Evolutionary conservation across 2,329 filamentous ascomycete species (phyloP).

Genomic region (Hortaea werneckii): DNA sequence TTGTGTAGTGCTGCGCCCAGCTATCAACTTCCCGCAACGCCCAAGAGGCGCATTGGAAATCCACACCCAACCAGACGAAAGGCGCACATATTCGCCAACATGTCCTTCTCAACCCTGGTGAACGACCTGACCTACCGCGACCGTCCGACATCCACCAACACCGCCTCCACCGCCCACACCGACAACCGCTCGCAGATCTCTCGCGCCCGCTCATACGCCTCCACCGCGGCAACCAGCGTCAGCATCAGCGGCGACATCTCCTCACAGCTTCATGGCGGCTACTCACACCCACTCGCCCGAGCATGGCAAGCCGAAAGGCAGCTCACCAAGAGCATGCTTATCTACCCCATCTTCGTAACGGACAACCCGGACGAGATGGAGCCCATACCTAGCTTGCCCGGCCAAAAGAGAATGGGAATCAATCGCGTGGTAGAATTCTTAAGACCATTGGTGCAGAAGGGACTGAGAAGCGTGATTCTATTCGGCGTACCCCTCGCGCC

Average conservation of each 20-base stretch:
- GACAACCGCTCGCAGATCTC: slow-evolving; percentile 38
- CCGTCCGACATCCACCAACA: slow-evolving; percentile 33
- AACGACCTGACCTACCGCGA: slow-evolving; percentile 42
- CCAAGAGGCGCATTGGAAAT: too few species aligned
- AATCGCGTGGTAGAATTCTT: slow-evolving; percentile 80
- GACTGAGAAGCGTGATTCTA: slow-evolving; percentile 83
- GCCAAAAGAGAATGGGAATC: slow-evolving; percentile 78
- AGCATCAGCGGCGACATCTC: slow-evolving; percentile 43
- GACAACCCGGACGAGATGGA: slow-evolving; percentile 89
- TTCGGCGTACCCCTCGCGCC: slow-evolving; percentile 85
- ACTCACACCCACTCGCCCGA: slow-evolving; percentile 41
- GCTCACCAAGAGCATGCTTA: slow-evolving; percentile 73
- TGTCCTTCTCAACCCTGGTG: slow-evolving; percentile 45
- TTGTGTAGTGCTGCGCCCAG: too few species aligned
- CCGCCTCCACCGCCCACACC: slow-evolving; percentile 32
- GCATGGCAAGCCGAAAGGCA: slow-evolving; percentile 45
- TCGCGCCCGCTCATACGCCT: slow-evolving; percentile 39
- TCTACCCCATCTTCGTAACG: slow-evolving; percentile 93
- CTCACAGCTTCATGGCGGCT: slow-evolving; percentile 43
- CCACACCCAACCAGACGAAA: too few species aligned
- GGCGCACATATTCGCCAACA: slow-evolving; percentile 13
- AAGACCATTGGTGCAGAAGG: slow-evolving; percentile 77
- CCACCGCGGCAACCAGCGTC: slow-evolving; percentile 43
- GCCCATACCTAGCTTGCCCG: slow-evolving; percentile 79
- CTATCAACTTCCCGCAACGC: too few species aligned